These are phyloP conservation scores for Silene uniflora DNA, from an alignment of 148 eudicot species.

Conservation along the genomic window DNA sequence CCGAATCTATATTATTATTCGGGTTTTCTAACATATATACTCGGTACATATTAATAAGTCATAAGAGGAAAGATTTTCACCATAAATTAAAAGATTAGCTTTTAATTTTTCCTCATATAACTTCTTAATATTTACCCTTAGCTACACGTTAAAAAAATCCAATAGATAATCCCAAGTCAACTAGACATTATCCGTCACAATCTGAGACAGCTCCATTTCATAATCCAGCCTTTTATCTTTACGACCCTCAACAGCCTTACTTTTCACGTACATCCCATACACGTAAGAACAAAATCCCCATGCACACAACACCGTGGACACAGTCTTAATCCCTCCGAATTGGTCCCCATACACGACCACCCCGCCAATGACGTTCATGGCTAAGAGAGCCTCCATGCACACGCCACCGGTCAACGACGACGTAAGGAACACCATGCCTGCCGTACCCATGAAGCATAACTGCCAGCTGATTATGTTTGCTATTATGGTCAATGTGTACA, in stretches of 20 bases:
- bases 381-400: constrained; percentile 64
- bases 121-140: too few relatives aligned
- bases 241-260: constrained; percentile 16
- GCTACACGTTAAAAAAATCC: too few relatives aligned
- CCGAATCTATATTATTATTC: too few relatives aligned
- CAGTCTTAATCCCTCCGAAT: constrained; percentile 55
- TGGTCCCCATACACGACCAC: constrained; percentile 61
- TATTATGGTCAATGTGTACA: constrained; percentile 44
- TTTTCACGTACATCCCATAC: constrained; percentile 58
- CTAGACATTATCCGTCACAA: constrained; percentile 17
- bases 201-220: constrained; percentile 27
- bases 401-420: constrained; percentile 68
- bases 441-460: constrained; percentile 80
- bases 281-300: constrained; percentile 89
- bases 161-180: background rate
- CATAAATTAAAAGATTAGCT: too few relatives aligned
- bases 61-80: too few relatives aligned
- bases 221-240: background rate
- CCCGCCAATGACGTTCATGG: constrained; percentile 54
- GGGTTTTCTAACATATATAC: too few relatives aligned
- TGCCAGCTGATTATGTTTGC: constrained; percentile 59
- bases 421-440: constrained; percentile 80
- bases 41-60: too few relatives aligned
- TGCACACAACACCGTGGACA: constrained; percentile 54
- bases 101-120: too few relatives aligned